Evolutionary conservation across 176 grass and related monocot species (phyloP), one percentile per base, ranked within the genome.

Genomic region (Olyra latifolia): DNA sequence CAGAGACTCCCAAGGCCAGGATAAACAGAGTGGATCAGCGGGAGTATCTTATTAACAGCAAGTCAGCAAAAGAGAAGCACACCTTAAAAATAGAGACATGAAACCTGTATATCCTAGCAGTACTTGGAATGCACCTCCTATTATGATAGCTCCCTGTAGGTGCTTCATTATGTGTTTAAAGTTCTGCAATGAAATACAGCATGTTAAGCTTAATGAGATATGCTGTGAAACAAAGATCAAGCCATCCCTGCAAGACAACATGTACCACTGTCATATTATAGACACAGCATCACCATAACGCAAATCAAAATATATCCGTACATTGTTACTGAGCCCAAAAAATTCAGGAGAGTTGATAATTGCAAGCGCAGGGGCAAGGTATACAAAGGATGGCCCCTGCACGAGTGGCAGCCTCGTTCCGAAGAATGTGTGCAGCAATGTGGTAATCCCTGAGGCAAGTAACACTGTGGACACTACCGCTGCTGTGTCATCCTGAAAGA

Each of bases 101-200:
- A 92, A 47, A 32, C 95, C 92, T 86, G 88, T 99, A 75, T 95
- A 95, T 80, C 96, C 96, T 57, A 99, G 82, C 38, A 93, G 15
- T 39, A 94, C 86, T 93, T 99, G 96, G 90, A 99, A 99, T 76
- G 52, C 68, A 71, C 92, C 85, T 62, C 86, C 85, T 82, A 93
- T 87, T 76, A 99, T 95, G 70, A 95, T 86, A 85, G 96, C 96
- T 81, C 96, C 96, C 57, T 99, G 96, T 30, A 99, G 71, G 75
- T 99, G 90, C 89, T 95, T 99, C 96, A 99, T 99, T 74, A 95
- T 91, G 44, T 99, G 96, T 80, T 91, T 99, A 89, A 99, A 99
- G 46, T 83, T 99, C 96, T 99, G 92, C 87, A 88, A 76, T 56
- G 17, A 40, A 41, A 70, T 23, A 53, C 15, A 53, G 29, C 9